A percentile compares a stretch with the other conserved stretches of the same genome.
phyloP scores from a whole-genome alignment of 2,329 filamentous ascomycete genomes.

The Domatiomyces globalis region DNA sequence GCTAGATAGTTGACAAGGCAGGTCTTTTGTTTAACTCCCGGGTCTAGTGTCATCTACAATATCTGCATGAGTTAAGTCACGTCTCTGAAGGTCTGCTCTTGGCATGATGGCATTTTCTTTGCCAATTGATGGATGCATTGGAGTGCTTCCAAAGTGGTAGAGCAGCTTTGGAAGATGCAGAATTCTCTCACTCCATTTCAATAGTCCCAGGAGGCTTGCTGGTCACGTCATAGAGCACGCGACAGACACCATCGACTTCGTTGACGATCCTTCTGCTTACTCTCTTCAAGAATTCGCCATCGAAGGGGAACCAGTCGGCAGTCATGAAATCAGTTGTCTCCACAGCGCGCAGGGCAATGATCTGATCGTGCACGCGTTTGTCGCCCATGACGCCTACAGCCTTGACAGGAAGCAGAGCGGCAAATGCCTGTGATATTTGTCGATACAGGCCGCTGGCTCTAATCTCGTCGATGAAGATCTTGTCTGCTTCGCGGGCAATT shows the following conservation, averaged over 20 bases:
- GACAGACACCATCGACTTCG: constrained; percentile 56
- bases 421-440: constrained; percentile 56
- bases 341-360: constrained; percentile 49
- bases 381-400: constrained; percentile 58
- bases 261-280: constrained; percentile 59
- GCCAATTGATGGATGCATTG: neutral
- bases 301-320: constrained; percentile 54
- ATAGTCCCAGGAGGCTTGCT: constrained; percentile 59
- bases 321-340: constrained; percentile 60
- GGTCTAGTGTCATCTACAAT: neutral
- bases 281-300: constrained; percentile 48
- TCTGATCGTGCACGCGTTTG: constrained; percentile 50
- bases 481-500: constrained; percentile 44
- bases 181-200: constrained; percentile 49
- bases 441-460: constrained; percentile 32
- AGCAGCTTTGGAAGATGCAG: neutral
- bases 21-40: neutral
- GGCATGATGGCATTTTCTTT: neutral
- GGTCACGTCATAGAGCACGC: constrained; percentile 46
- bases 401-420: constrained; percentile 51
- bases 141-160: neutral
- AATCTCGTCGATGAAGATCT: constrained; percentile 35
- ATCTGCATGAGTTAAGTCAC: neutral
- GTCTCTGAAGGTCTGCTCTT: neutral
- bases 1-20: neutral